Evolutionary conservation across 108 stramenopile species (phyloP).

Genomic region (Thalassiosira profunda): DNA sequence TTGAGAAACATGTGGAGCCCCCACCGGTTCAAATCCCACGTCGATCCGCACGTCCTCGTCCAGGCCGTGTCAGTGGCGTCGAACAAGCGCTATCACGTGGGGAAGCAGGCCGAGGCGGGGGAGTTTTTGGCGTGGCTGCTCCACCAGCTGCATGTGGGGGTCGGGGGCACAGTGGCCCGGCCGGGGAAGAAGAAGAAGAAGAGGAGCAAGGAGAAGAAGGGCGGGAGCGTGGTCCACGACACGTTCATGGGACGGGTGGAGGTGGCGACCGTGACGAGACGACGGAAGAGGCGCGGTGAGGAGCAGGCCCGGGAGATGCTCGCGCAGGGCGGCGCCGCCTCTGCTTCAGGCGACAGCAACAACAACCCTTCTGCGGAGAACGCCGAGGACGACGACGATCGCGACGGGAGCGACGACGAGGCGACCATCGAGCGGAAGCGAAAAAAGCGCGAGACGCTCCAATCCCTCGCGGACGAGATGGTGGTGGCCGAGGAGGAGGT

Average conservation of each 20-base stretch:
- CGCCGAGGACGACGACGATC: slow-evolving; percentile 55
- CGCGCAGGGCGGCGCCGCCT: slow-evolving; percentile 3
- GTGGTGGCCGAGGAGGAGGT: slow-evolving; percentile 60
- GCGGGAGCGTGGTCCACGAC: slow-evolving; percentile 84
- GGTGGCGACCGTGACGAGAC: slow-evolving; percentile 68
- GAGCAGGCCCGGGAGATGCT: slow-evolving; percentile 34
- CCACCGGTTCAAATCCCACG: slow-evolving; percentile 91
- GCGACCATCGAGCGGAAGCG: slow-evolving; percentile 32
- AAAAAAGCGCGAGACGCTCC: slow-evolving; percentile 21
- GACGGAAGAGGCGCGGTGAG: slow-evolving; percentile 48
- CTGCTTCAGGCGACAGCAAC: neutral
- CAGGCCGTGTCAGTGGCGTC: slow-evolving; percentile 90
- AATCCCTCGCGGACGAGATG: slow-evolving; percentile 38
- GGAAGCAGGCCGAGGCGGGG: slow-evolving; percentile 89
- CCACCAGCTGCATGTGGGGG: slow-evolving; percentile 90
- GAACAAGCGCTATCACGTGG: slow-evolving; percentile 90
- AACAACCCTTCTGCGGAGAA: neutral
- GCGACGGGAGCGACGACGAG: slow-evolving; percentile 65
- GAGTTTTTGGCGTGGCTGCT: slow-evolving; percentile 98
- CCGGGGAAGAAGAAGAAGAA: slow-evolving; percentile 45
- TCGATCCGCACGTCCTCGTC: slow-evolving; percentile 97
- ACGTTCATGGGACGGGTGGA: slow-evolving; percentile 93
- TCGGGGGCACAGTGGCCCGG: slow-evolving; percentile 59
- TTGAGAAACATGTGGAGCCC: slow-evolving; percentile 95
- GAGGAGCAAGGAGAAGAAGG: slow-evolving; percentile 6